These are phyloP conservation scores for Arthrobotrys iridis DNA, from an alignment of 2,329 filamentous ascomycete species.

Conservation along the genomic window DNA sequence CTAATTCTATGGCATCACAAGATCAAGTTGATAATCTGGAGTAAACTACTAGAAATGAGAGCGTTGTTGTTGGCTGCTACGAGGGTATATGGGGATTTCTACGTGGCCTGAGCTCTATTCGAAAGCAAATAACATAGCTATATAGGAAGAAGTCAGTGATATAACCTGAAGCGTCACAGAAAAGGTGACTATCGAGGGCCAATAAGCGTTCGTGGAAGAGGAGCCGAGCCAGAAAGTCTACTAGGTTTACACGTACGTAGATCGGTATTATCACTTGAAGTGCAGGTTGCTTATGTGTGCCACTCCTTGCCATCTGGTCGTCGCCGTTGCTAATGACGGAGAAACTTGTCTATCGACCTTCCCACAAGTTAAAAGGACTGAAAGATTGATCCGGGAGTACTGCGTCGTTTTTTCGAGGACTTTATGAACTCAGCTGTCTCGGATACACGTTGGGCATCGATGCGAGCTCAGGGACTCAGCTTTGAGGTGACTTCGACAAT, in stretches of 20 bases:
- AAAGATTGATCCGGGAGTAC: conserved; percentile 14
- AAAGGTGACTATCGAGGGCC: not conserved
- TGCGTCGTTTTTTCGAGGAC: conserved; percentile 18
- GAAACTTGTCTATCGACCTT: not conserved
- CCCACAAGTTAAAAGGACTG: not conserved
- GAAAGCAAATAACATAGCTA: conserved; percentile 3
- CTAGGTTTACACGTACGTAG: not conserved
- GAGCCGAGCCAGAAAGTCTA: not conserved
- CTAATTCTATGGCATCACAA: too few relatives aligned
- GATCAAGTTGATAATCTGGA: not conserved
- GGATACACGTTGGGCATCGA: conserved; percentile 16
- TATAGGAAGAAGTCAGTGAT: not conserved
- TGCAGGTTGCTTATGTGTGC: not conserved
- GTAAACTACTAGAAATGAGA: not conserved
- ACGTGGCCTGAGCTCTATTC: not conserved
- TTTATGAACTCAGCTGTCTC: not conserved
- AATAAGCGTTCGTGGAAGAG: not conserved
- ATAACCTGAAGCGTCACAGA: not conserved
- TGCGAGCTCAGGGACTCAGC: conserved; percentile 17
- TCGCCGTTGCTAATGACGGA: not conserved
- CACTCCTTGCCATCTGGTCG: conserved; percentile 23
- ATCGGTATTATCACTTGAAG: not conserved
- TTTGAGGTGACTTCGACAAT: conserved; percentile 9
- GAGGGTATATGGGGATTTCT: conserved; percentile 10
- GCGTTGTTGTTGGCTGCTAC: not conserved